A percentile compares a stretch with the other conserved stretches of the same genome.
Evolutionary conservation across 345 rosid species (phyloP).

Genomic region (Chamaenerion angustifolium): DNA sequence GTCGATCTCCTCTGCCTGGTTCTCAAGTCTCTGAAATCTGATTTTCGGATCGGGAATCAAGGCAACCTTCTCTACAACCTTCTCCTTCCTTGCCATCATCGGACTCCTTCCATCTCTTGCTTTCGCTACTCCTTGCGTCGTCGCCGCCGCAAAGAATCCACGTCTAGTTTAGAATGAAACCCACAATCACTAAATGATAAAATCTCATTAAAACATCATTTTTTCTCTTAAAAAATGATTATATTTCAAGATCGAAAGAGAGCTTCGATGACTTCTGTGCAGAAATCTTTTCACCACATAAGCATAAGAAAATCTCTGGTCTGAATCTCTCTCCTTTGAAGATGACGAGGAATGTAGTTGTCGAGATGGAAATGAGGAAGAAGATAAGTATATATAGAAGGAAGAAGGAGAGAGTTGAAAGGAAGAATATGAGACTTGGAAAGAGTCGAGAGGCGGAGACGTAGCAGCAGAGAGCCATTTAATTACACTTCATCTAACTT

Average conservation of each 20-base stretch:
- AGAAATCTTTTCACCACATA: not conserved
- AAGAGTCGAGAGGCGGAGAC: not conserved
- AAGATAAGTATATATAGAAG: not conserved
- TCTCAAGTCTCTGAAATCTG: conserved; percentile 71
- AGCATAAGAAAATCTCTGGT: not conserved
- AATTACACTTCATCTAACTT: no score
- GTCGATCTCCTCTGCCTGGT: conserved; percentile 45
- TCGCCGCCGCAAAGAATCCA: conserved; percentile 20
- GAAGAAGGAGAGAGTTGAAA: not conserved
- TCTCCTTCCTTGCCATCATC: conserved; percentile 32
- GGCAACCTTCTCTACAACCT: conserved; percentile 28
- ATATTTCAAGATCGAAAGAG: conserved; percentile 22
- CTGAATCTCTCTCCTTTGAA: not conserved
- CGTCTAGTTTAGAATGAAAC: conserved; percentile 12
- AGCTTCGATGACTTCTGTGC: not conserved
- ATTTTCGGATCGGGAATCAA: conserved; percentile 86
- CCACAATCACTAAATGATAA: not conserved
- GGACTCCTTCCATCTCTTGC: conserved; percentile 13
- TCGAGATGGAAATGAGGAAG: not conserved
- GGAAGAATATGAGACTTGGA: no score
- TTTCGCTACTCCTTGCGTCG: conserved; percentile 13
- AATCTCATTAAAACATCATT: not conserved
- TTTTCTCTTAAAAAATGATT: conserved; percentile 10
- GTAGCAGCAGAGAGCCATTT: not conserved
- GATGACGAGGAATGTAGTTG: not conserved